Evolutionary conservation across 2,329 filamentous ascomycete genomes (phyloP), one percentile per base, ranked within the genome.

Genomic region (Sclerotinia trifoliorum): DNA sequence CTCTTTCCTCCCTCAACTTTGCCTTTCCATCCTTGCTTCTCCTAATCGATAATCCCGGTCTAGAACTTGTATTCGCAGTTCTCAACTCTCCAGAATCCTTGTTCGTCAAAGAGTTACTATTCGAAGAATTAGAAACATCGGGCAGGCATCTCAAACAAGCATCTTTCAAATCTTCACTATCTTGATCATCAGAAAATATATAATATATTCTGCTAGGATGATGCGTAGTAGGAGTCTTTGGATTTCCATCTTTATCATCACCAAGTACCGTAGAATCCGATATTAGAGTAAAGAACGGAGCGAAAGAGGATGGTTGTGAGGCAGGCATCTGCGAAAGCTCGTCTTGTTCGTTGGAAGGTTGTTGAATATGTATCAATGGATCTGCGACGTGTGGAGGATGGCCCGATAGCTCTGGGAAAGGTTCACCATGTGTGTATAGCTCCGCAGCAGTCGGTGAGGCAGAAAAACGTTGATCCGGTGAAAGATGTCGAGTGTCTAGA

Each of bases 141-240:
- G 46, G 60, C 26, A 63, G 39, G 17, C 46, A 51, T 63, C 70
- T 69, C 17, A 89, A 78, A 6, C 85, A 84, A 2, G 90, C 88
- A 49, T 87, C 84, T 1, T 90, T 90, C 49, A 96, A 82, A 56
- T 91, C 82, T 58, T 94, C 90, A 2, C 88, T 86, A n/a, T 64
- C 69, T 76, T 97, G 93, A 79, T 98, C 95, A 79, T 98, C 94
- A 74, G 87, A 87, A 81, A 99, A 98, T 76, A 98, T 86, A 81
- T 98, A 98, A 80, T 94, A 93, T 1, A 97, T 88, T 65, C 87
- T 88, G 1, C 58, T 46, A 2, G 94, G 95, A 78, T 98, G 94
- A 75, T 92, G 85, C 70, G 92, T 91, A 57, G 91, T 86, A 74
- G 87, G 85, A 11, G 86, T 89, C n/a, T 55, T 51, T n/a, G 66